Evolutionary conservation across 2,329 filamentous ascomycete genomes (phyloP).

Genomic region (Zymoseptoria passerinii): DNA sequence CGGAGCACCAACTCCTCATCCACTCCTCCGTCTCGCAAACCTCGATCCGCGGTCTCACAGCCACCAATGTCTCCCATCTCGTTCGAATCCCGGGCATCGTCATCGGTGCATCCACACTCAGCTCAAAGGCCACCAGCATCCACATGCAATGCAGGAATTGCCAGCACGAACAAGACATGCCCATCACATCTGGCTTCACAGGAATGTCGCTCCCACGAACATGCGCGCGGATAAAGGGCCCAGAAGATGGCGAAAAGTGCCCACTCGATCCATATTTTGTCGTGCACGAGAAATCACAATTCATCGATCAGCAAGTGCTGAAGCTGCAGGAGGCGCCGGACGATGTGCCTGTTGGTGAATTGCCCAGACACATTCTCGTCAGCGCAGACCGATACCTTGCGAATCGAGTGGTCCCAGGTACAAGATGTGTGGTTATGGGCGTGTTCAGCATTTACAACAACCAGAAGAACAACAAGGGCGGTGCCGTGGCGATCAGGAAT

Average conservation of each 20-base stretch:
- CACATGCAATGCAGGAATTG: slow-evolving; percentile 86
- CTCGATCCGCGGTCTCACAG: slow-evolving; percentile 88
- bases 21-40: slow-evolving; percentile 86
- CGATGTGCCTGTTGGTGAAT: slow-evolving; percentile 91
- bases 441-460: slow-evolving; percentile 97
- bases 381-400: slow-evolving; percentile 94
- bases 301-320: slow-evolving; percentile 96
- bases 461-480: slow-evolving; percentile 70
- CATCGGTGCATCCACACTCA: slow-evolving; percentile 92
- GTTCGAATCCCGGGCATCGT: slow-evolving; percentile 95
- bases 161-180: slow-evolving; percentile 59
- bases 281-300: slow-evolving; percentile 83
- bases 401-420: slow-evolving; percentile 90
- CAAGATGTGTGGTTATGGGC: slow-evolving; percentile 88
- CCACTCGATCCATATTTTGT: slow-evolving; percentile 95
- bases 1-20: slow-evolving; percentile 87
- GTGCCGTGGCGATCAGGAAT: slow-evolving; percentile 88
- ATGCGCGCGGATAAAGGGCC: slow-evolving; percentile 52
- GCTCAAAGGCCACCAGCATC: slow-evolving; percentile 84
- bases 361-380: slow-evolving; percentile 88
- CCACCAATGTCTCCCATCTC: slow-evolving; percentile 85
- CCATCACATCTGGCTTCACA: slow-evolving; percentile 76
- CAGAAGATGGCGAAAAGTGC: slow-evolving; percentile 60
- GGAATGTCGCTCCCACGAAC: slow-evolving; percentile 75
- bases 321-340: slow-evolving; percentile 97